Evolutionary conservation across 345 rosid species (phyloP).

Genomic region (Murraya koenigii): DNA sequence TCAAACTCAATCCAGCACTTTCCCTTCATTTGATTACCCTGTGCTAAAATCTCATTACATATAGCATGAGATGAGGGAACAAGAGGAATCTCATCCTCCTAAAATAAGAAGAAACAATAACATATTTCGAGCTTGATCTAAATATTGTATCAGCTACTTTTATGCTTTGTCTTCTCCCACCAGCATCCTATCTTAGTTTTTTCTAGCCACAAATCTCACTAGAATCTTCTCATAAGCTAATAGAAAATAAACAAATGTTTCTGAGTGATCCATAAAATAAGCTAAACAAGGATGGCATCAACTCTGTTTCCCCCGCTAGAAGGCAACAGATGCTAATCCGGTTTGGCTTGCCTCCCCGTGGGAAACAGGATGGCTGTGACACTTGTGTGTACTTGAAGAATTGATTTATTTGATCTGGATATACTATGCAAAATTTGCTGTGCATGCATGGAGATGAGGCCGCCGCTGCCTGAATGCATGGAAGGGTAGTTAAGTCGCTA

Average conservation of each 20-base stretch:
- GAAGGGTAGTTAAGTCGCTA: too few species aligned
- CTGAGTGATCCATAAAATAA: too few species aligned
- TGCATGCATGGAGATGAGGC: too few species aligned
- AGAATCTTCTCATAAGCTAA: background rate
- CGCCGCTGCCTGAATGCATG: too few species aligned
- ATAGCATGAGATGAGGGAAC: background rate
- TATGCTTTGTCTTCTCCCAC: background rate
- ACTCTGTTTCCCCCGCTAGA: background rate
- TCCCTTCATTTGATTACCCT: background rate
- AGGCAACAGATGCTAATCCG: background rate
- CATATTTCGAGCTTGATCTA: background rate
- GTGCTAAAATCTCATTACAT: background rate
- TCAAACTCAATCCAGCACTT: background rate
- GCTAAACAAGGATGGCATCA: background rate
- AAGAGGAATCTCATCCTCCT: constrained; percentile 10
- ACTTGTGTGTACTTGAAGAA: too few species aligned
- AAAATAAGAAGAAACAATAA: background rate
- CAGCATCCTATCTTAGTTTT: background rate
- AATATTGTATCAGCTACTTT: background rate
- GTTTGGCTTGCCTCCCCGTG: background rate
- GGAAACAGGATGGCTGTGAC: too few species aligned
- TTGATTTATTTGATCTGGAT: too few species aligned
- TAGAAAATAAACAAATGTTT: background rate
- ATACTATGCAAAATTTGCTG: too few species aligned
- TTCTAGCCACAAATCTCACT: too few species aligned